These are phyloP conservation scores for Miscanthus lutarioriparius DNA, from an alignment of 176 grass and related monocot genomes.

Conservation along the genomic window DNA sequence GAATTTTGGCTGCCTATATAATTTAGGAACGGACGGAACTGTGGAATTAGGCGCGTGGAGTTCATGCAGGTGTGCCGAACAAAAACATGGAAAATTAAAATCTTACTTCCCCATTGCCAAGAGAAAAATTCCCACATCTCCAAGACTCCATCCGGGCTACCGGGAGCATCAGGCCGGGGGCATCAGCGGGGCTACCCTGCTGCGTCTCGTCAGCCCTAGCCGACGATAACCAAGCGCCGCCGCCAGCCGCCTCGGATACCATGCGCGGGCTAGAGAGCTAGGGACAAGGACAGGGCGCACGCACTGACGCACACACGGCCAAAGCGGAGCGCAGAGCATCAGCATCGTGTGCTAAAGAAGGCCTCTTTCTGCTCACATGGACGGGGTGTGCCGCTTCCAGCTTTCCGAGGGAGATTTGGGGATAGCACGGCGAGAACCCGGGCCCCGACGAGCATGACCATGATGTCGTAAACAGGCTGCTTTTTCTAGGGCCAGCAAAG, in stretches of 20 bases:
- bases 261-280: slow-evolving; percentile 29
- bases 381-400: slow-evolving; percentile 15
- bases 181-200: neutral
- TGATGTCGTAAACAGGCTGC: slow-evolving; percentile 32
- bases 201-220: slow-evolving; percentile 11
- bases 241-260: slow-evolving; percentile 52
- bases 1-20: no score
- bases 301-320: slow-evolving; percentile 35
- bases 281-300: slow-evolving; percentile 31
- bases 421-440: neutral
- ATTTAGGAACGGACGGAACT: no score
- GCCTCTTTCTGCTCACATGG: slow-evolving; percentile 51
- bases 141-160: neutral
- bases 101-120: neutral
- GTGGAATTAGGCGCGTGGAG: neutral
- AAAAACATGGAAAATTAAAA: neutral
- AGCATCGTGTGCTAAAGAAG: slow-evolving; percentile 67
- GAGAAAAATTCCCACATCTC: neutral
- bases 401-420: slow-evolving; percentile 49
- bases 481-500: slow-evolving; percentile 58
- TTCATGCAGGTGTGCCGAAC: neutral
- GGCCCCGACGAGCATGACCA: slow-evolving; percentile 37
- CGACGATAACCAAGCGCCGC: slow-evolving; percentile 18
- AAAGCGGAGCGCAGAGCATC: slow-evolving; percentile 52
- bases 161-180: neutral